Evolutionary conservation across 108 stramenopile species (phyloP).

Genomic region (Schizochytrium sp.): DNA sequence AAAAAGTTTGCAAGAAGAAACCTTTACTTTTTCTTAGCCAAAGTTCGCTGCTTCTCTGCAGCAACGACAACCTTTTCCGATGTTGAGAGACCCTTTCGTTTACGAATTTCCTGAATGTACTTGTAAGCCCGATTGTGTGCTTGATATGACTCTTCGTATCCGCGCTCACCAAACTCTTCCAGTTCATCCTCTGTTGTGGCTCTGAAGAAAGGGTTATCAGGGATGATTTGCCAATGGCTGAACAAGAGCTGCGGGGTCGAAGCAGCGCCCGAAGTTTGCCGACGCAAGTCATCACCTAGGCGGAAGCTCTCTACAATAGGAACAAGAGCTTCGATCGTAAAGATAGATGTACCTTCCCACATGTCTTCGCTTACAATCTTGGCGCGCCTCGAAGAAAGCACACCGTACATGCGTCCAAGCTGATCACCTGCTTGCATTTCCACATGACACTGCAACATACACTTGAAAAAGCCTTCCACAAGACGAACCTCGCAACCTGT

Average conservation of each 20-base stretch:
- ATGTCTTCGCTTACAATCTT: slow-evolving; percentile 70
- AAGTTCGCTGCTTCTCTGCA: slow-evolving; percentile 78
- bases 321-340: slow-evolving; percentile 68
- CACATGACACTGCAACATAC: slow-evolving; percentile 73
- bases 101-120: slow-evolving; percentile 70
- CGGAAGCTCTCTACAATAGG: slow-evolving; percentile 74
- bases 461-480: slow-evolving; percentile 73
- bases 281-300: slow-evolving; percentile 74
- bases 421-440: slow-evolving; percentile 62
- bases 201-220: slow-evolving; percentile 76
- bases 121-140: slow-evolving; percentile 69
- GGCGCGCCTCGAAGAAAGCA: slow-evolving; percentile 68
- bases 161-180: slow-evolving; percentile 75
- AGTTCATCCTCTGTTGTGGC: slow-evolving; percentile 75
- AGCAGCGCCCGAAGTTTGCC: slow-evolving; percentile 74
- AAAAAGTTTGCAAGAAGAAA: neutral
- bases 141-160: slow-evolving; percentile 61
- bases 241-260: slow-evolving; percentile 77
- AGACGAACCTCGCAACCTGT: slow-evolving; percentile 65
- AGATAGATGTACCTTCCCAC: slow-evolving; percentile 75
- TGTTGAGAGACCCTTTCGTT: slow-evolving; percentile 72
- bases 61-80: slow-evolving; percentile 73
- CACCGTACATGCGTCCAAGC: slow-evolving; percentile 76
- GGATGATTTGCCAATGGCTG: slow-evolving; percentile 75
- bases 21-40: slow-evolving; percentile 72